Evolutionary conservation across 129 eudicot species (phyloP).

Genomic region (Escallonia rubra): DNA sequence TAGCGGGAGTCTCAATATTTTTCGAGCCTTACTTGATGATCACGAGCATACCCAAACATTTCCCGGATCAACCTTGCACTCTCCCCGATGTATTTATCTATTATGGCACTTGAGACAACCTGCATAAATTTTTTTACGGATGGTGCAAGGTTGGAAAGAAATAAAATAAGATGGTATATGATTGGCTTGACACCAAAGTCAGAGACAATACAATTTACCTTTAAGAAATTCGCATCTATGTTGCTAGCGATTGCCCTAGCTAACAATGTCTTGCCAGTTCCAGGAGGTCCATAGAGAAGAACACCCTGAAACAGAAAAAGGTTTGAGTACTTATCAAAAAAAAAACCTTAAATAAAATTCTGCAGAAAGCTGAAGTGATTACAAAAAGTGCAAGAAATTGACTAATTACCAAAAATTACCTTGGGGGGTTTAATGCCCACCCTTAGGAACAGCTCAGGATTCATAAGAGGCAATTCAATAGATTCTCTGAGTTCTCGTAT

Average conservation of each 20-base stretch:
- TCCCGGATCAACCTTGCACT: slow-evolving; percentile 98
- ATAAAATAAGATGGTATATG: background rate
- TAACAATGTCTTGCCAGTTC: slow-evolving; percentile 90
- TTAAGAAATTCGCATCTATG: slow-evolving; percentile 92
- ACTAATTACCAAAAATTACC: slow-evolving; percentile 31
- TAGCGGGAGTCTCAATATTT: background rate
- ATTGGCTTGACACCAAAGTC: background rate
- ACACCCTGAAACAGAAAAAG: slow-evolving; percentile 60
- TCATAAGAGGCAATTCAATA: slow-evolving; percentile 95
- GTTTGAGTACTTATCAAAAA: background rate
- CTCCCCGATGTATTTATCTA: slow-evolving; percentile 95
- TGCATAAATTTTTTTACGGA: slow-evolving; percentile 11
- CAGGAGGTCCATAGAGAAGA: slow-evolving; percentile 99
- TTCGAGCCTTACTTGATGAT: slow-evolving; percentile 74
- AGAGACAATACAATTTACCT: slow-evolving; percentile 35
- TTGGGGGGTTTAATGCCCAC: slow-evolving; percentile 98
- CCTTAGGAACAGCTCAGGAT: slow-evolving; percentile 91
- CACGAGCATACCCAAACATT: slow-evolving; percentile 97
- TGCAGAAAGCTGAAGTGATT: too few species aligned
- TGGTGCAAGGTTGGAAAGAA: background rate
- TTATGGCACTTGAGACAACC: slow-evolving; percentile 98
- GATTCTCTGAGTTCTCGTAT: slow-evolving; percentile 95
- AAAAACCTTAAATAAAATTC: too few species aligned
- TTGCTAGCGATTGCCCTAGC: slow-evolving; percentile 99
- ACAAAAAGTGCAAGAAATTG: too few species aligned